Evolutionary conservation across 2,329 filamentous ascomycete species (phyloP), one percentile per base, ranked within the genome.

Genomic region (Xylaria sp.): DNA sequence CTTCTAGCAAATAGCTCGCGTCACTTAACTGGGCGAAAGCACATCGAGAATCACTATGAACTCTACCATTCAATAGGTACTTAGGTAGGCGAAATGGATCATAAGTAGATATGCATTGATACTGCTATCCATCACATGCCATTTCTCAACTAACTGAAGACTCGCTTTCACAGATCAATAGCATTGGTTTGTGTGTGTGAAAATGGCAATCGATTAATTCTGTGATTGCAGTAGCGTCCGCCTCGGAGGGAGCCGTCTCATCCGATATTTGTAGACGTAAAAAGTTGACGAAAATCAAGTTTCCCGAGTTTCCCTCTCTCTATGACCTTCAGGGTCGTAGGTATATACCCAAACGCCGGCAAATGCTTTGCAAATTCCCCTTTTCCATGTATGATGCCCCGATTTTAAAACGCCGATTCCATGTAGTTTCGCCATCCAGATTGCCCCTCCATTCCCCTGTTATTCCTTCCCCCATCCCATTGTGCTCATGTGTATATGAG

Each of bases 381-480:
- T 3, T 41, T 44, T 69, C 48, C 39, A 3, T 18, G n/a, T 32
- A 2, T 50, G 37, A 59, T 65, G 20, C n/a, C 52, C 23, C n/a
- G n/a, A n/a, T 56, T 51, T 18, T 12, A 50, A 44, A 70, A 68
- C 65, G 63, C 62, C 70, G 13, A 41, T 66, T 34, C 54, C 59
- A 69, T 70, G 66, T 48, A 58, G 2, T 50, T n/a, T 44, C 13
- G n/a, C 18, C 28, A 34, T 13, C 15, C 2, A 37, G n/a, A 28
- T n/a, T 39, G 15, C 54, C 28, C 20, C 15, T n/a, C 32, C 13
- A 13, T 13, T 32, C 18, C 41, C 28, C 20, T 3, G n/a, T 13
- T 15, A 20, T 39, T 28, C 5, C 28, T 28, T 28, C 3, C 12
- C 15, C 25, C 3, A 23, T 39, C n/a, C 7, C 28, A 13, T 32